Conservation (phyloP, 257 asterid species). For the Solanum pinnatisectum region DNA sequence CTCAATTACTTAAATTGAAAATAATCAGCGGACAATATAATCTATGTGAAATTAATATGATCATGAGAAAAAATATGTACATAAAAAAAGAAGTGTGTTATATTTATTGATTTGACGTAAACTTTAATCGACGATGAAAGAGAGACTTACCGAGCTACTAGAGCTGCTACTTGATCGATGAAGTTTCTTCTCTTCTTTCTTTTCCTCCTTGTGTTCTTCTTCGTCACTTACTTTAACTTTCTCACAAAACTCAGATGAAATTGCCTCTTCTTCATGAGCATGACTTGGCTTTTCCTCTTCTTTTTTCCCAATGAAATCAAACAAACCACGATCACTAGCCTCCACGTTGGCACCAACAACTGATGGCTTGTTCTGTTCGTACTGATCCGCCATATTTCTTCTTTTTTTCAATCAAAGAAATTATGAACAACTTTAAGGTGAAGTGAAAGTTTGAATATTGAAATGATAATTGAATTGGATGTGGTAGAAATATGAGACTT, state of each 20-base stretch:
- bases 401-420: not conserved
- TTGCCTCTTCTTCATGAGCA: conserved; percentile 12
- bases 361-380: conserved; percentile 11
- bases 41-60: not conserved
- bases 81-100: too few relatives aligned
- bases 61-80: too few relatives aligned
- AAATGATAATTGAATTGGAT: not conserved
- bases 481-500: not conserved
- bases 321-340: conserved; percentile 52
- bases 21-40: not conserved
- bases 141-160: conserved; percentile 73
- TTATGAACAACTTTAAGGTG: not conserved
- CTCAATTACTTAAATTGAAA: not conserved
- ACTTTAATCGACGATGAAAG: not conserved
- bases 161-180: conserved; percentile 36
- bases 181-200: conserved; percentile 37
- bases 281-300: conserved; percentile 38
- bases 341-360: conserved; percentile 25
- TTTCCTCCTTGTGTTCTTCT: conserved; percentile 7
- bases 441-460: not conserved
- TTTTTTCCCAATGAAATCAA: conserved; percentile 43
- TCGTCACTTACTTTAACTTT: conserved; percentile 47
- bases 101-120: not conserved
- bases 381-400: conserved; percentile 46
- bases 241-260: conserved; percentile 39